Percentiles rank a stretch among this genome's conserved stretches.
phyloP scores from a whole-genome alignment of 805 yeast genomes.

The Saccharomyces paradoxus region DNA sequence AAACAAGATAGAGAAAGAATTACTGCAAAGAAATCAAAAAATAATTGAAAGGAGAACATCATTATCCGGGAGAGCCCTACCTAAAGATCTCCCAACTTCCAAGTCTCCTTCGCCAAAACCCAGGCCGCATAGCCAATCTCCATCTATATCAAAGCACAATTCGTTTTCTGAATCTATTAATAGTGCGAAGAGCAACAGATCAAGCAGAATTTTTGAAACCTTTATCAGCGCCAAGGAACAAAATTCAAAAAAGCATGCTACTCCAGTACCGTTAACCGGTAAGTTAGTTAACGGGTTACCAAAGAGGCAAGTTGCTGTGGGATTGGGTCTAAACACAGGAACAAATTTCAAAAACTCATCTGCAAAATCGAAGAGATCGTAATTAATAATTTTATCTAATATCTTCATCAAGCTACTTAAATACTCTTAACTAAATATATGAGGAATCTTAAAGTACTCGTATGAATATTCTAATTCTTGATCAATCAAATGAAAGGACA shows the following conservation, averaged over 20 bases:
- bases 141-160: constrained; percentile 1
- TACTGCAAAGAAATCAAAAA: constrained; percentile 2
- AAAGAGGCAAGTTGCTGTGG: neutral
- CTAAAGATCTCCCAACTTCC: constrained; percentile 29
- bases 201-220: constrained; percentile 29
- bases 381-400: neutral
- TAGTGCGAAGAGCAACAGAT: neutral
- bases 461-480: neutral
- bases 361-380: neutral
- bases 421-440: neutral
- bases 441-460: neutral
- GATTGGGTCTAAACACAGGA: neutral
- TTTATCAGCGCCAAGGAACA: constrained; percentile 23
- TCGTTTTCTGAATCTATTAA: constrained; percentile 1
- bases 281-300: constrained; percentile 31
- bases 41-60: neutral
- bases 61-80: neutral
- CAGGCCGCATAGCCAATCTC: constrained; percentile 1
- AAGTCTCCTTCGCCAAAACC: constrained; percentile 17
- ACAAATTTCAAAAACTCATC: neutral
- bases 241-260: constrained; percentile 8
- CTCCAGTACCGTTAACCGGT: constrained; percentile 26
- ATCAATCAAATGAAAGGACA: neutral
- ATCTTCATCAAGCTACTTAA: neutral
- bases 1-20: constrained; percentile 35